Conservation (phyloP, 163 green algal species). For the Chlorella variabilis region DNA sequence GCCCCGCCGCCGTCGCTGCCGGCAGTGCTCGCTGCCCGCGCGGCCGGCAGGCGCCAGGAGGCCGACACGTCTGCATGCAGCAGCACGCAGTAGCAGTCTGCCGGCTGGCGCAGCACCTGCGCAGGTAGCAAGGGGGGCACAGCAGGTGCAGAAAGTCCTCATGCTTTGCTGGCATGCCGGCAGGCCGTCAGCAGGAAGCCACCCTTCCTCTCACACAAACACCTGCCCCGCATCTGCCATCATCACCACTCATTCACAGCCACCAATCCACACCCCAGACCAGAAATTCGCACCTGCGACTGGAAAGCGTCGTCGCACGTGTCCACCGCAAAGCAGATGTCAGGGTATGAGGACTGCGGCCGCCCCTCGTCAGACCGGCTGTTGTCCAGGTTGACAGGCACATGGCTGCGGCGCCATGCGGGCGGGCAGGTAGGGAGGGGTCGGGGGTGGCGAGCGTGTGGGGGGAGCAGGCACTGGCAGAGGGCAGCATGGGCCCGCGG, state of each 20-base stretch:
- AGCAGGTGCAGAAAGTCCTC: no score
- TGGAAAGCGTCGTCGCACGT: conserved; percentile 20
- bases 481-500: neutral
- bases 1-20: neutral
- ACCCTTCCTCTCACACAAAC: no score
- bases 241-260: no score
- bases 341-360: conserved; percentile 41
- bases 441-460: neutral
- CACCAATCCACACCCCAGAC: no score
- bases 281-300: neutral
- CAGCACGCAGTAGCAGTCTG: conserved; percentile 45
- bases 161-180: no score
- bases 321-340: conserved; percentile 55
- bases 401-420: neutral
- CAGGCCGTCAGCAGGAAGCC: no score
- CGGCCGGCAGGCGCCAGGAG: conserved; percentile 29
- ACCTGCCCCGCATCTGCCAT: no score
- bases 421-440: no score
- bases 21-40: neutral
- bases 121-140: neutral
- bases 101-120: conserved; percentile 26
- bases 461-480: no score
- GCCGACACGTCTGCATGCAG: conserved; percentile 36
- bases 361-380: conserved; percentile 9
- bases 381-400: conserved; percentile 36